These are phyloP conservation scores for Oryza punctata DNA, from an alignment of 176 grass and related monocot genomes.

Conservation along the genomic window DNA sequence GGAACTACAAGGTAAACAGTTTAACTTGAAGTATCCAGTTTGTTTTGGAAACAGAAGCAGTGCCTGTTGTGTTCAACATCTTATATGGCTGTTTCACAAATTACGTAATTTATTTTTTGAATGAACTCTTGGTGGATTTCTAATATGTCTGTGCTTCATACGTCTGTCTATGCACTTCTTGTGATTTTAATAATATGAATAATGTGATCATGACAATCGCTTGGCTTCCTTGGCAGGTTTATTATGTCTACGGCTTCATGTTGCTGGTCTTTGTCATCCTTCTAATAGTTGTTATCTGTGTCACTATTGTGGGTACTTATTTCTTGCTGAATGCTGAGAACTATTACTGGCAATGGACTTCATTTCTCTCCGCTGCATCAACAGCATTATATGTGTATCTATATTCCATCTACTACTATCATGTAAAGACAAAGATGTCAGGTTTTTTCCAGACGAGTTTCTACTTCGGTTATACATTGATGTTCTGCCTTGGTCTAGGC, in stretches of 20 bases:
- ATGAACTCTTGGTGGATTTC: not conserved
- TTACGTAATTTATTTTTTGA: not conserved
- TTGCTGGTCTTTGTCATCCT: conserved; percentile 84
- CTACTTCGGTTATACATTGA: conserved; percentile 88
- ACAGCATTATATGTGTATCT: conserved; percentile 78
- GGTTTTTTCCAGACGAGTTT: conserved; percentile 93
- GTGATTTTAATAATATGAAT: conserved; percentile 4
- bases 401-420: conserved; percentile 78
- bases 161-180: not conserved
- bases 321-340: conserved; percentile 89
- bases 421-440: conserved; percentile 90
- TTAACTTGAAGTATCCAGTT: not conserved
- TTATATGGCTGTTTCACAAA: not conserved
- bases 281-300: conserved; percentile 76
- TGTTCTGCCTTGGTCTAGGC: conserved; percentile 86
- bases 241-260: conserved; percentile 92
- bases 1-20: conserved; percentile 96
- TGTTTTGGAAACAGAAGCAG: not conserved
- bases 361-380: conserved; percentile 75
- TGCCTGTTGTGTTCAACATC: not conserved
- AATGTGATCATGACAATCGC: conserved; percentile 14
- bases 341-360: conserved; percentile 89
- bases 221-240: conserved; percentile 56
- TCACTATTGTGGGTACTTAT: conserved; percentile 85
- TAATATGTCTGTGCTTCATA: conserved; percentile 13